A percentile compares a stretch with the other conserved stretches of the same genome.
phyloP scores from a whole-genome alignment of 78 protist genomes.

The Dictyostelium brefeldianum region DNA sequence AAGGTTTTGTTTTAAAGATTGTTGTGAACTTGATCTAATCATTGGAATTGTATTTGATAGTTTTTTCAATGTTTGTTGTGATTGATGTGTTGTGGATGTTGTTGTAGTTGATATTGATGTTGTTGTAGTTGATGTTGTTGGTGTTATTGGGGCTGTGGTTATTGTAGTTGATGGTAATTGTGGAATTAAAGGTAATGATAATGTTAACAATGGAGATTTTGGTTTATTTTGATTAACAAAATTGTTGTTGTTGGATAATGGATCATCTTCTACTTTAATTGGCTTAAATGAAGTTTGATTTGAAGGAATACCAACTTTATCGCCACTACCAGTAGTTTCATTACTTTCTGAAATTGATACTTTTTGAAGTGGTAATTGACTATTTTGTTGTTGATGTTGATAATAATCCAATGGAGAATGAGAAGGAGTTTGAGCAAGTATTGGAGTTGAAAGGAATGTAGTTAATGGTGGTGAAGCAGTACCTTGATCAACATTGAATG shows the following conservation, averaged over 20 bases:
- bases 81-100: neutral
- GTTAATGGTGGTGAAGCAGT: conserved; percentile 1
- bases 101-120: neutral
- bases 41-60: neutral
- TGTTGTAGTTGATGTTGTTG: too few species aligned
- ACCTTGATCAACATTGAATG: conserved; percentile 17
- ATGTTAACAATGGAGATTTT: neutral
- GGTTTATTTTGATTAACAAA: neutral
- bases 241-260: neutral
- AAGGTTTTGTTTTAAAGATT: neutral
- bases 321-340: neutral
- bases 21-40: conserved; percentile 4
- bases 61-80: neutral
- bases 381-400: neutral
- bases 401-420: conserved; percentile 35
- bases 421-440: conserved; percentile 59
- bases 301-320: conserved; percentile 10
- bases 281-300: conserved; percentile 52
- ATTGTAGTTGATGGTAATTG: neutral
- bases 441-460: neutral
- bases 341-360: neutral
- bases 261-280: neutral
- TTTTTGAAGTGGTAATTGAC: neutral
- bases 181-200: conserved; percentile 14
- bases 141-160: too few species aligned